A percentile compares a stretch with the other conserved stretches of the same genome.
These are phyloP conservation scores for Rhynchospora breviuscula DNA, from an alignment of 176 grass and related monocot genomes.

Conservation along the genomic window DNA sequence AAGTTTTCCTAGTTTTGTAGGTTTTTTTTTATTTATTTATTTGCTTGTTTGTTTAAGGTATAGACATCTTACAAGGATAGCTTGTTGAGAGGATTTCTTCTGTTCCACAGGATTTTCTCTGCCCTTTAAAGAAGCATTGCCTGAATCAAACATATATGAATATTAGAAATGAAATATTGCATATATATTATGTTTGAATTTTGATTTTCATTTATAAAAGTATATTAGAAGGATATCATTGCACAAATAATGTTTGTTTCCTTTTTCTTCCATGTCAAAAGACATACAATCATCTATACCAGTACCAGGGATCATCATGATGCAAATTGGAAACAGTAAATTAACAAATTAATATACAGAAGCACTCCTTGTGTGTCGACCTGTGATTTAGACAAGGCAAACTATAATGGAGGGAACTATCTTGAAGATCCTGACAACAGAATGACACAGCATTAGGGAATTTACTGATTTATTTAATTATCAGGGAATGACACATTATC, in stretches of 20 bases:
- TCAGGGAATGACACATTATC: too few relatives aligned
- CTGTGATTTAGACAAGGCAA: not conserved
- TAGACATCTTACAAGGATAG: constrained; percentile 53
- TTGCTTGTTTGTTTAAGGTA: not conserved
- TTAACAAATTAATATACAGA: not conserved
- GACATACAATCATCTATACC: not conserved
- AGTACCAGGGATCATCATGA: not conserved
- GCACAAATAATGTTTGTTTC: not conserved
- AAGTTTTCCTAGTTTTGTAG: not conserved
- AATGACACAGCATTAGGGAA: not conserved
- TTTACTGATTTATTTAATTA: too few relatives aligned
- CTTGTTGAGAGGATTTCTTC: constrained; percentile 44
- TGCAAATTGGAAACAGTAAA: not conserved
- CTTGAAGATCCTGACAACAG: not conserved
- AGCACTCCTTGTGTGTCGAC: not conserved
- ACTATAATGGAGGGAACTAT: not conserved
- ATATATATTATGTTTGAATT: not conserved
- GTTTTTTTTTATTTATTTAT: not conserved
- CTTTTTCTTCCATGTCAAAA: not conserved
- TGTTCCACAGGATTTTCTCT: constrained; percentile 34
- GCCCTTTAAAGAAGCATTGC: constrained; percentile 29
- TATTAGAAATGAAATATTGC: not conserved
- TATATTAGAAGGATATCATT: not conserved
- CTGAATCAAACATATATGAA: constrained; percentile 24
- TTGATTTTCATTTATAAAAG: not conserved